These are phyloP conservation scores for Lactarius evosmus DNA, from an alignment of 768 basidiomycete species.

Conservation along the genomic window DNA sequence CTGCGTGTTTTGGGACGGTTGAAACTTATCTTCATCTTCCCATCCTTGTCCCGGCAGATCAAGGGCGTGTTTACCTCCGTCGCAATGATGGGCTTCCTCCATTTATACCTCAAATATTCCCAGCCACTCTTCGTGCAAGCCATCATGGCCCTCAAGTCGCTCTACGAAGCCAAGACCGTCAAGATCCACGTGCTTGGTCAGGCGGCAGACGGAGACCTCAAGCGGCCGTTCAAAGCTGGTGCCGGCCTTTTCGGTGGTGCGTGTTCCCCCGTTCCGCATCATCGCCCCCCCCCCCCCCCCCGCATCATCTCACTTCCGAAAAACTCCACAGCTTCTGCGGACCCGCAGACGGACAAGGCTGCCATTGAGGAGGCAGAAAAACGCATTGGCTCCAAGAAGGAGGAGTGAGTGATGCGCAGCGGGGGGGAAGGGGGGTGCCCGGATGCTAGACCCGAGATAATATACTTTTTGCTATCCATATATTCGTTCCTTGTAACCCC, in stretches of 20 bases:
- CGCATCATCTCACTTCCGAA: constrained; percentile 10
- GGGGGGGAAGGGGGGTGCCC: not conserved
- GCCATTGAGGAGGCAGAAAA: constrained; percentile 89
- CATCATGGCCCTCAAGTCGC: constrained; percentile 89
- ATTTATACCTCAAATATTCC: constrained; percentile 92
- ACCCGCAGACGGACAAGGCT: constrained; percentile 83
- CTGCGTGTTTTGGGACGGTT: constrained; percentile 26
- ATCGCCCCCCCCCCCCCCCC: not conserved
- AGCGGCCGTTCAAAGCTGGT: constrained; percentile 81
- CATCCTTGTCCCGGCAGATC: constrained; percentile 40
- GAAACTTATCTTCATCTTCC: constrained; percentile 29
- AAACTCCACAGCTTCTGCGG: constrained; percentile 42
- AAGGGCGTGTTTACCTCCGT: constrained; percentile 68
- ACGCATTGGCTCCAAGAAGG: constrained; percentile 75
- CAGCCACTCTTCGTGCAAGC: constrained; percentile 95
- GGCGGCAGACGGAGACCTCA: constrained; percentile 78
- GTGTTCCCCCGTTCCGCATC: constrained; percentile 29
- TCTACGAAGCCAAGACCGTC: constrained; percentile 84
- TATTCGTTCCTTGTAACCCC: constrained; percentile 10
- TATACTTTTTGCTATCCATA: constrained; percentile 16
- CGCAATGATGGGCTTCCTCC: constrained; percentile 90
- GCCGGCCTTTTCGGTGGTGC: constrained; percentile 69
- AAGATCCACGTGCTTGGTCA: constrained; percentile 79
- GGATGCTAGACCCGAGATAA: constrained; percentile 12
- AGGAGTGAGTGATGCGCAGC: constrained; percentile 32